These are phyloP conservation scores for Furculomyces boomerangus DNA, from an alignment of 371 early-diverging fungal genomes.

Conservation along the genomic window DNA sequence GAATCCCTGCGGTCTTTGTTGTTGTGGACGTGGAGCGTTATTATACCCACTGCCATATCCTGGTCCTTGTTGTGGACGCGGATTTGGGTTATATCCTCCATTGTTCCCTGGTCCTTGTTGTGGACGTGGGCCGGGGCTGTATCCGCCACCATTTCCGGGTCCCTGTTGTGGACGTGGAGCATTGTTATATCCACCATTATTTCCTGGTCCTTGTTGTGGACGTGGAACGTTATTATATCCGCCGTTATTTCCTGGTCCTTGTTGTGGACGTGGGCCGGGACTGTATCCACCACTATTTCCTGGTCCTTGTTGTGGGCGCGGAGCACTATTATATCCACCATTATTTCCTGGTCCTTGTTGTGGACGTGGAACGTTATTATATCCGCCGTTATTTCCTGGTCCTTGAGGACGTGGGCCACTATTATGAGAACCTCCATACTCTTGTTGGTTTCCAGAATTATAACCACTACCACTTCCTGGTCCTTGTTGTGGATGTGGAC, in stretches of 20 bases:
- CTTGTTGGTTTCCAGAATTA: background rate
- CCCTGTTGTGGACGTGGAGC: background rate
- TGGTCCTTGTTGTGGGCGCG: background rate
- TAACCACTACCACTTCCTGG: background rate
- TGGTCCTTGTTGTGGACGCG: background rate
- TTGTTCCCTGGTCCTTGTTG: background rate
- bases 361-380: background rate
- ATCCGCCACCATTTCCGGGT: background rate
- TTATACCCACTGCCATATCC: background rate
- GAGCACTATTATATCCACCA: background rate
- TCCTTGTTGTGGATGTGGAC: background rate
- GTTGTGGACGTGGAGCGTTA: background rate
- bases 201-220: background rate
- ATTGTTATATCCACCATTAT: background rate
- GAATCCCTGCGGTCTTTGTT: too few species aligned
- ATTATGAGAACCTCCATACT: background rate
- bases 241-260: background rate
- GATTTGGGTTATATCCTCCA: too few species aligned
- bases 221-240: too few species aligned
- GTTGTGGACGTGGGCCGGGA: background rate
- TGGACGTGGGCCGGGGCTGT: background rate
- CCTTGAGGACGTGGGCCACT: background rate
- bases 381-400: background rate
- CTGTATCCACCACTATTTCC: background rate
- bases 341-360: background rate